Conservation (phyloP, 2,329 filamentous ascomycete species). For the Exophiala calicioides region DNA sequence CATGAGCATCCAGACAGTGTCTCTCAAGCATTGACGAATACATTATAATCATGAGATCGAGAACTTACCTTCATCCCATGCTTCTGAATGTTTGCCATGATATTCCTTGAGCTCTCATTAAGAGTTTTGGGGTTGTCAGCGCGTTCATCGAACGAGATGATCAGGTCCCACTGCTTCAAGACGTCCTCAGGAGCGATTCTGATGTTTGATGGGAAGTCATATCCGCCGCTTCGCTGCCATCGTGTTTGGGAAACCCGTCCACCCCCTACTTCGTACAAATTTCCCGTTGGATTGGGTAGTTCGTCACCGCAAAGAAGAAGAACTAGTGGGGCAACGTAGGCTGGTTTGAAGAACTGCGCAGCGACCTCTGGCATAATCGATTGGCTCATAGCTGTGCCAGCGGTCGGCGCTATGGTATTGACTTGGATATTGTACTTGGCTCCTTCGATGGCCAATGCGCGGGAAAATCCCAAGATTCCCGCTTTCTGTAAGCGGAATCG, state of each 20-base stretch:
- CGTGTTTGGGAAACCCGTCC: constrained; percentile 89
- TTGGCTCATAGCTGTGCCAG: constrained; percentile 90
- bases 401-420: constrained; percentile 97
- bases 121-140: constrained; percentile 82
- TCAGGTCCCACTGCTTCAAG: constrained; percentile 70
- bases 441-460: constrained; percentile 87
- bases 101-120: constrained; percentile 73
- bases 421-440: constrained; percentile 96
- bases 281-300: constrained; percentile 79
- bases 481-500: constrained; percentile 62
- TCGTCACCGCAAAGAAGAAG: constrained; percentile 83
- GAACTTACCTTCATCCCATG: constrained; percentile 71
- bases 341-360: constrained; percentile 98
- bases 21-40: too few relatives aligned
- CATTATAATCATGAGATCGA: not conserved
- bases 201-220: constrained; percentile 85
- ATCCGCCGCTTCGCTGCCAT: constrained; percentile 88
- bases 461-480: constrained; percentile 92
- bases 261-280: constrained; percentile 90
- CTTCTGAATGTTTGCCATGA: constrained; percentile 83
- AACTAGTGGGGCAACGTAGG: constrained; percentile 93
- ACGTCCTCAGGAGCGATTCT: constrained; percentile 83
- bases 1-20: not conserved
- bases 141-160: constrained; percentile 82
- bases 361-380: constrained; percentile 95